A percentile compares a stretch with the other conserved stretches of the same genome.
Conservation (phyloP, 176 grass and related monocot genomes). For the Tuctoria greenei region DNA sequence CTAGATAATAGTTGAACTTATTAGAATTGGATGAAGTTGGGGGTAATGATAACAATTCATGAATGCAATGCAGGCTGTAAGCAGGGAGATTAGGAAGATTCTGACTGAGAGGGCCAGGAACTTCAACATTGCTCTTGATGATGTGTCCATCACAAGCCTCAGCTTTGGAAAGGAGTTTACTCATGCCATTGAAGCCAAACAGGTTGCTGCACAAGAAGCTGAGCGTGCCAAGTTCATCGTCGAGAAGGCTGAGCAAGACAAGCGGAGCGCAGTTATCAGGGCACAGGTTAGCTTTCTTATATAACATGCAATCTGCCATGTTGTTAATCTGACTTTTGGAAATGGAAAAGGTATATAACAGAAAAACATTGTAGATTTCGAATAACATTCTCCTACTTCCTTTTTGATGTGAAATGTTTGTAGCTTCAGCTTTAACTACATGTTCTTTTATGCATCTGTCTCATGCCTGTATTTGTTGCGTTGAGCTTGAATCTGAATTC, state of each 20-base stretch:
- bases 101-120: conserved; percentile 88
- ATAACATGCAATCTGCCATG: background rate
- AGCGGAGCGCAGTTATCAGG: conserved; percentile 70
- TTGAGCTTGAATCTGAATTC: background rate
- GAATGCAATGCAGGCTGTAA: conserved; percentile 65
- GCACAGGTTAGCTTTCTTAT: conserved; percentile 53
- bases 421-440: conserved; percentile 10
- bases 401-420: background rate
- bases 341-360: background rate
- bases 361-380: background rate
- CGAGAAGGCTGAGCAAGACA: conserved; percentile 91
- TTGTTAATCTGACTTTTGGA: background rate
- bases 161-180: conserved; percentile 96
- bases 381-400: background rate
- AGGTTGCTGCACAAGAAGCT: conserved; percentile 91
- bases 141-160: conserved; percentile 91
- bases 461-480: background rate
- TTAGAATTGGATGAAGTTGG: background rate
- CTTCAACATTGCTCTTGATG: conserved; percentile 93
- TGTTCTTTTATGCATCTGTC: background rate
- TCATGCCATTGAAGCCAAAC: conserved; percentile 93
- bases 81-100: conserved; percentile 96
- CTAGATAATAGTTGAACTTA: background rate
- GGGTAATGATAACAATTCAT: conserved; percentile 9
- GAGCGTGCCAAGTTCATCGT: conserved; percentile 89